These are phyloP conservation scores for Gypsophila paniculata DNA, from an alignment of 179 eudicot genomes.

Conservation along the genomic window DNA sequence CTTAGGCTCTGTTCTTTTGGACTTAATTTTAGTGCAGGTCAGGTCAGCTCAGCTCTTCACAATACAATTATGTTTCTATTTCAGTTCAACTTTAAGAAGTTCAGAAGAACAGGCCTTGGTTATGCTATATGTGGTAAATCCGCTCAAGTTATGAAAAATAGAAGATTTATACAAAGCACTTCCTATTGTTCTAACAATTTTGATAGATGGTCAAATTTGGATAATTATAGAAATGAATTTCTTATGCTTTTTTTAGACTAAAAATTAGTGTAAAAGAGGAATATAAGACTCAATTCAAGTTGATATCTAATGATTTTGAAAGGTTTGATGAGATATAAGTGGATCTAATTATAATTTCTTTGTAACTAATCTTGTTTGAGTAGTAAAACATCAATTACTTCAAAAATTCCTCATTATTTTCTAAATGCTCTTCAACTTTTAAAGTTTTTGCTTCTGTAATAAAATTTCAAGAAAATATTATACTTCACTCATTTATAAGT, in stretches of 20 bases:
- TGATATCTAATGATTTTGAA: neutral
- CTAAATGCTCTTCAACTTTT: neutral
- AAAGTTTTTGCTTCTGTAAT: neutral
- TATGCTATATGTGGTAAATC: neutral
- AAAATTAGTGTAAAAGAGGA: conserved; percentile 1
- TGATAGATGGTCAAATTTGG: conserved; percentile 7
- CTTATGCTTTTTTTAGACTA: neutral
- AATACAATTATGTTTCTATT: too few relatives aligned
- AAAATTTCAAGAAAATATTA: neutral
- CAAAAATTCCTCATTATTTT: neutral
- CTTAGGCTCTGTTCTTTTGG: too few relatives aligned
- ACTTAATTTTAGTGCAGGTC: too few relatives aligned
- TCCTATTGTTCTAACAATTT: neutral
- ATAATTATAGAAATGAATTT: neutral
- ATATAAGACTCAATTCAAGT: neutral
- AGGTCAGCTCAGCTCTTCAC: too few relatives aligned
- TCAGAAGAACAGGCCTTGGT: too few relatives aligned
- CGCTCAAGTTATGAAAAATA: neutral
- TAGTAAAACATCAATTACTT: neutral
- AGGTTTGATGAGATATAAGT: conserved; percentile 18
- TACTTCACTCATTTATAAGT: neutral
- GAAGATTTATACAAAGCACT: too few relatives aligned
- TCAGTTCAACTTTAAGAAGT: too few relatives aligned
- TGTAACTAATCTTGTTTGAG: neutral
- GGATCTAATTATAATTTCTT: neutral